Evolutionary conservation across 345 rosid genomes (phyloP), one percentile per base, ranked within the genome.

Genomic region (Anacardium occidentale): DNA sequence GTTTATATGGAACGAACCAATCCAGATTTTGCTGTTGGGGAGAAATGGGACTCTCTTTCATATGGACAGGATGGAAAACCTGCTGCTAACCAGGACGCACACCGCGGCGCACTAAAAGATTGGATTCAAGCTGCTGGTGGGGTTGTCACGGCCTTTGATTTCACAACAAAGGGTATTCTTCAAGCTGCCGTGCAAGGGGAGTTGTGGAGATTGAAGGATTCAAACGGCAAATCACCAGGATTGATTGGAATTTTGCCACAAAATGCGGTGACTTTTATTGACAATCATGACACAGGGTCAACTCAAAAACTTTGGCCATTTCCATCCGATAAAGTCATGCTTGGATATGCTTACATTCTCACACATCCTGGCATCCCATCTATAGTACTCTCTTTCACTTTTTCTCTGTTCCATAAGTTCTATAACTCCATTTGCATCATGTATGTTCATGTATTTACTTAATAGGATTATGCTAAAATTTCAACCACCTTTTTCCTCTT

Each of bases 281-380:
- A 94, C 76, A 94, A 92, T 74, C 97, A 92, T 58, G 92, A 92
- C 69, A 90, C 95, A 0, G 92, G 86, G 3, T 89, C 96, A 32
- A 80, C 91, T 37, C 92, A 89, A 29, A 48, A 60, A 0, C 26
- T 73, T 0, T 92, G 94, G 97, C 84, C 86, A 12, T 91, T 91
- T 67, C 97, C 96, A 21, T 81, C 89, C 2, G 97, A 90, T 25
- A 86, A 90, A 85, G 85, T 94, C 77, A 90, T 92, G 94, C 88
- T 82, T 51, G 97, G 97, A 70, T 94, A 91, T 66, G 90, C 88
- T 57, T 94, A 94, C 77, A 91, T 90, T 74, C 97, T 90, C 68
- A 90, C 94, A 17, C 97, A 90, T 75, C 96, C 94, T 0, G 96
- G 97, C 25, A 88, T 71, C 32, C 93, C 97, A 52, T 87, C 83